phyloP scores from a whole-genome alignment of 2,329 filamentous ascomycete genomes.

The Penicillium sp. region DNA sequence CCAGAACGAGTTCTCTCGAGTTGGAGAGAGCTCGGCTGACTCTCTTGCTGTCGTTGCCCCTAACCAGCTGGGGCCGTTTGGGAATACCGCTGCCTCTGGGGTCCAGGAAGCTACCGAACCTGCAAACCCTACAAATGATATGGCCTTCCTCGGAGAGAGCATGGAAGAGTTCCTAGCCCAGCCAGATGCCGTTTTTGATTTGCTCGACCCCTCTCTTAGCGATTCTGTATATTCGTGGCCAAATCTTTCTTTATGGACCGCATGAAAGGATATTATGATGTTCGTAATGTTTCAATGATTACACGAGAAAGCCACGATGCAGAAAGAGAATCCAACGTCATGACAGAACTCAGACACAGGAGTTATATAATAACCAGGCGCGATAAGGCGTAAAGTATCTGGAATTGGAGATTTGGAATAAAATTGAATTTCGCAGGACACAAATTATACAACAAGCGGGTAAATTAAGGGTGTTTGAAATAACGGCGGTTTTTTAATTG shows the following conservation, averaged over 20 bases:
- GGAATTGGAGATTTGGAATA: too few species aligned
- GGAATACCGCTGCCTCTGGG: not conserved
- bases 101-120: conserved; percentile 6
- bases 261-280: conserved; percentile 2
- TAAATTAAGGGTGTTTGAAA: too few species aligned
- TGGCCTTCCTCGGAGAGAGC: conserved; percentile 15
- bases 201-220: conserved; percentile 13
- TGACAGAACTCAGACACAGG: too few species aligned
- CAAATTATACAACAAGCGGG: too few species aligned
- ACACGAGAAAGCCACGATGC: not conserved
- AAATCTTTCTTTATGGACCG: conserved; percentile 17
- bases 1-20: not conserved
- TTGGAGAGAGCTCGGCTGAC: not conserved
- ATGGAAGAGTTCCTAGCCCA: conserved; percentile 21
- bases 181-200: conserved; percentile 16
- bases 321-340: not conserved
- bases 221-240: conserved; percentile 20
- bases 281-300: not conserved
- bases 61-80: not conserved
- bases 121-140: conserved; percentile 8
- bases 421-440: too few species aligned
- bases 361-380: too few species aligned
- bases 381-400: too few species aligned
- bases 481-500: too few species aligned
- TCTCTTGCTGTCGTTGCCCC: not conserved